phyloP scores from a whole-genome alignment of 768 basidiomycete species.

The Suillus brevipes region DNA sequence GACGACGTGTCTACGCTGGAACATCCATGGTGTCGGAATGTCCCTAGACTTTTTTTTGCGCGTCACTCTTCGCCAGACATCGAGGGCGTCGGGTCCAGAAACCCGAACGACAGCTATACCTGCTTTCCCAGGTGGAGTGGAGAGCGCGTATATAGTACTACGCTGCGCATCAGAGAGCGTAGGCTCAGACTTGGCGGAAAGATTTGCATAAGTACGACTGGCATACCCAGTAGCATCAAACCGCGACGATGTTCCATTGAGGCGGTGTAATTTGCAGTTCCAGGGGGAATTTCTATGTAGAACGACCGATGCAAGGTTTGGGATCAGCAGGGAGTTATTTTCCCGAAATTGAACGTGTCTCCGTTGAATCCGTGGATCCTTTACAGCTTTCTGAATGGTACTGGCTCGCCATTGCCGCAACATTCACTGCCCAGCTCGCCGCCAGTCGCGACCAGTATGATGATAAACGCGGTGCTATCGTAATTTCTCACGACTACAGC shows the following conservation, averaged over 20 bases:
- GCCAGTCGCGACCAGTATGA: neutral
- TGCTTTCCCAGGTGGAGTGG: conserved; percentile 83
- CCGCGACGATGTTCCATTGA: neutral
- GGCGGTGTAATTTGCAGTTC: conserved; percentile 12
- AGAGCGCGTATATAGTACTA: conserved; percentile 84
- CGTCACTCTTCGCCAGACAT: conserved; percentile 65
- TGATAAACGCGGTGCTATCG: neutral
- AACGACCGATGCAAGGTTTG: conserved; percentile 18
- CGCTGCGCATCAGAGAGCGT: conserved; percentile 53
- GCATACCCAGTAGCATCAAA: neutral
- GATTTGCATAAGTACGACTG: neutral
- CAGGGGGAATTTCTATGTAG: conserved; percentile 28
- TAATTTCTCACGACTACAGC: conserved; percentile 5
- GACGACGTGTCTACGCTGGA: conserved; percentile 69
- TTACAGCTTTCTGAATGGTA: conserved; percentile 11
- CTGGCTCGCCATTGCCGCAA: conserved; percentile 22
- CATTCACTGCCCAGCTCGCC: conserved; percentile 14
- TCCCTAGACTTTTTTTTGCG: conserved; percentile 22
- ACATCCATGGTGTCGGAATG: conserved; percentile 59
- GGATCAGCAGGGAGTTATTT: conserved; percentile 3
- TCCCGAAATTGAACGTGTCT: conserved; percentile 2
- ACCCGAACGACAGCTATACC: conserved; percentile 83
- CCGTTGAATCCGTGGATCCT: neutral
- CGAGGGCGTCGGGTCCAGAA: conserved; percentile 71
- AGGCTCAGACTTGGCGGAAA: conserved; percentile 11